Percentiles rank a stretch among this genome's conserved stretches.
phyloP scores from a whole-genome alignment of 345 rosid genomes.

The Angophora floribunda region DNA sequence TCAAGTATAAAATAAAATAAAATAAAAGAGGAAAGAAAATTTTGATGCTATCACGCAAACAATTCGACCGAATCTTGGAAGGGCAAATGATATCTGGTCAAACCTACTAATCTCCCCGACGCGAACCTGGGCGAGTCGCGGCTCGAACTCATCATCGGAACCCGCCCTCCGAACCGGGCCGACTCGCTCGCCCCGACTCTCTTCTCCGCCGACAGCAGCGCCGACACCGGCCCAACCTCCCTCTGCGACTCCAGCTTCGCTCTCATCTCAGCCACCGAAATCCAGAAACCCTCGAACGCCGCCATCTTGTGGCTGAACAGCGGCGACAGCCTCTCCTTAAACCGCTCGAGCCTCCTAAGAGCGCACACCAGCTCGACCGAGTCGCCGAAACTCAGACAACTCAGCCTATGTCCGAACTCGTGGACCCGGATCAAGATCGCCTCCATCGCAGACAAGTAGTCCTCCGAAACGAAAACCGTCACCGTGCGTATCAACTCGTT shows the following conservation, averaged over 20 bases:
- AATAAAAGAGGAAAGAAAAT: background rate
- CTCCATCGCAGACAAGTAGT: slow-evolving; percentile 41
- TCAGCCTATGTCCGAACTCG: slow-evolving; percentile 49
- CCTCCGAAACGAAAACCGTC: slow-evolving; percentile 35
- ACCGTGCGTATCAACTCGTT: slow-evolving; percentile 34
- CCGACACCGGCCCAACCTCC: background rate
- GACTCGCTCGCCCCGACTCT: background rate
- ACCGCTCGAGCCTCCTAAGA: slow-evolving; percentile 42
- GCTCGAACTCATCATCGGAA: background rate
- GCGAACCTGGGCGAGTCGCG: background rate
- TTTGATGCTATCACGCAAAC: background rate
- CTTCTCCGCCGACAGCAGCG: background rate
- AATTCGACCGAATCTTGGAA: background rate
- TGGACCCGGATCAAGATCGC: slow-evolving; percentile 36
- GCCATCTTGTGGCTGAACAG: slow-evolving; percentile 16
- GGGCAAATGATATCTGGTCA: background rate
- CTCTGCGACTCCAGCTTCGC: slow-evolving; percentile 8
- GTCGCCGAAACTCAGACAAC: slow-evolving; percentile 43
- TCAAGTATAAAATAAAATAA: background rate
- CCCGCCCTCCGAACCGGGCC: background rate
- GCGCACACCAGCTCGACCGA: slow-evolving; percentile 56
- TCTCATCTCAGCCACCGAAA: slow-evolving; percentile 30
- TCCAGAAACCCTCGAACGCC: slow-evolving; percentile 43
- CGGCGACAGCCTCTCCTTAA: slow-evolving; percentile 29
- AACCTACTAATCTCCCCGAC: background rate